Conservation (phyloP, 208 protist species). For the Trichomonas tenax region DNA sequence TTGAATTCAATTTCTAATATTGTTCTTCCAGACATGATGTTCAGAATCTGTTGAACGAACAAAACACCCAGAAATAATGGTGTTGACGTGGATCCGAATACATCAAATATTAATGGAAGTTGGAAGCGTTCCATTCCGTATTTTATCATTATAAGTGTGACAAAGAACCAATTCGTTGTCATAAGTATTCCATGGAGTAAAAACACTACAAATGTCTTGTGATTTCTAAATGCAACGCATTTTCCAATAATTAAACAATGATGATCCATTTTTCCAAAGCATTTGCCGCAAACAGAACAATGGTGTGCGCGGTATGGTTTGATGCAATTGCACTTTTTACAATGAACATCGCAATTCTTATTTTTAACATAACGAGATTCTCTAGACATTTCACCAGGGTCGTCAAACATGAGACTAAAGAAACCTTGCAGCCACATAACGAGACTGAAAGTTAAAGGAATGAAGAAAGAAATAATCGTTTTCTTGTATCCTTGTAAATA, state of each 20-base stretch:
- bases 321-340: not conserved
- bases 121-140: not conserved
- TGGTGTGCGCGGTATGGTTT: not conserved
- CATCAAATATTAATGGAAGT: not conserved
- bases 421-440: not conserved
- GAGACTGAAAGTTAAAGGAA: not conserved
- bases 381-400: not conserved
- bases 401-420: not conserved
- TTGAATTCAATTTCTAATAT: not conserved
- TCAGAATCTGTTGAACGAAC: not conserved
- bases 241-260: not conserved
- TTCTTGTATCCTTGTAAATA: not conserved
- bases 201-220: slow-evolving; percentile 4
- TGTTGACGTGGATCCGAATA: not conserved
- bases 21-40: not conserved
- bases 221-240: not conserved
- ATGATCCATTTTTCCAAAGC: slow-evolving; percentile 17
- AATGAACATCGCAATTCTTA: not conserved
- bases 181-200: not conserved
- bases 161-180: not conserved
- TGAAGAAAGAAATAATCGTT: not conserved
- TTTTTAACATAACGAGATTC: not conserved
- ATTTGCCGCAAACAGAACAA: not conserved
- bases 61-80: not conserved
- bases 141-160: not conserved